Evolutionary conservation across 176 grass and related monocot genomes (phyloP).

Genomic region (Lolium multiflorum): DNA sequence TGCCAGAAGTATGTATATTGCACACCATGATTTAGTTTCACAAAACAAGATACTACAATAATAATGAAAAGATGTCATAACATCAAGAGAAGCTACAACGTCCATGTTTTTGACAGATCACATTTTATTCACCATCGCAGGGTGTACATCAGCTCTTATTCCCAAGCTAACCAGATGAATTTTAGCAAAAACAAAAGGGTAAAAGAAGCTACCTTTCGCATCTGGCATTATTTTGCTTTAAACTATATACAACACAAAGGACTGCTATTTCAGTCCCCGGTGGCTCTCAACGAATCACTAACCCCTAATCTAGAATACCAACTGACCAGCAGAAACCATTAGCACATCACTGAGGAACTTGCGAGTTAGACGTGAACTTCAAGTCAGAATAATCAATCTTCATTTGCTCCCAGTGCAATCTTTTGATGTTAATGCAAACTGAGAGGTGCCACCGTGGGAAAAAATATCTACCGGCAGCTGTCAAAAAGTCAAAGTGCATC

Average conservation of each 20-base stretch:
- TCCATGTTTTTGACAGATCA: conserved; percentile 14
- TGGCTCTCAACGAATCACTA: conserved; percentile 36
- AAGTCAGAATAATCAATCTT: conserved; percentile 25
- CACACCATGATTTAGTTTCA: conserved; percentile 6
- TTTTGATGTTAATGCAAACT: conserved; percentile 16
- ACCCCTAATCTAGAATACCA: conserved; percentile 26
- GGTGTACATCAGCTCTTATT: conserved; percentile 31
- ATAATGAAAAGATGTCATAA: neutral
- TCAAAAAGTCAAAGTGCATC: conserved; percentile 34
- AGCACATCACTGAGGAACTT: conserved; percentile 20
- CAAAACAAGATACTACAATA: neutral
- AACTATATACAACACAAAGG: conserved; percentile 51
- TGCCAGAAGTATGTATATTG: neutral
- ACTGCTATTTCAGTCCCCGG: conserved; percentile 43
- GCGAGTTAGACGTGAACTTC: conserved; percentile 21
- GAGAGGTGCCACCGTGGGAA: conserved; percentile 37
- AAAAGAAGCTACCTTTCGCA: conserved; percentile 14
- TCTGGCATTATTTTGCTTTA: conserved; percentile 44
- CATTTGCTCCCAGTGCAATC: conserved; percentile 4
- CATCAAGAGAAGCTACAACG: neutral
- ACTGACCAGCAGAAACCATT: neutral
- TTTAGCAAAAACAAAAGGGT: neutral
- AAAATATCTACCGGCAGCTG: conserved; percentile 46
- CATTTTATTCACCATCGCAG: conserved; percentile 27
- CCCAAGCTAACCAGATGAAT: conserved; percentile 15